Evolutionary conservation across 1,284 basidiomycete genomes (phyloP).

Genomic region (Psilocybe mexicana): DNA sequence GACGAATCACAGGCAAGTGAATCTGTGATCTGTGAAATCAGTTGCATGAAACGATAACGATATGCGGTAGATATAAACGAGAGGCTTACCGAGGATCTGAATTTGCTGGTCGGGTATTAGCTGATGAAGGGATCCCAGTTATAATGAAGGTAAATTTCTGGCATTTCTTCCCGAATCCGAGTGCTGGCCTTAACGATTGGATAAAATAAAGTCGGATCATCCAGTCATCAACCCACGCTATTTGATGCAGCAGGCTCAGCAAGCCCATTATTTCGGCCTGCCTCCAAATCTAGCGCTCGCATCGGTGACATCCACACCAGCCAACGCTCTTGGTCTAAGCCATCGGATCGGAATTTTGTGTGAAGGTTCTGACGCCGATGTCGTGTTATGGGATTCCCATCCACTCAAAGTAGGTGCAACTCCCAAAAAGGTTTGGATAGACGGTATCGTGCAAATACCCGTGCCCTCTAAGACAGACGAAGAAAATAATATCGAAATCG

Average conservation of each 20-base stretch:
- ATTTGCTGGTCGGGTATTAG: slow-evolving; percentile 74
- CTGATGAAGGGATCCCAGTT: slow-evolving; percentile 69
- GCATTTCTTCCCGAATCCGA: neutral
- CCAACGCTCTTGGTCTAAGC: slow-evolving; percentile 67
- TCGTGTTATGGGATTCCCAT: slow-evolving; percentile 70
- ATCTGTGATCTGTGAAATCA: neutral
- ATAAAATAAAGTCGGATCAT: slow-evolving; percentile 50
- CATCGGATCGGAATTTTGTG: slow-evolving; percentile 77
- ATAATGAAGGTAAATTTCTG: slow-evolving; percentile 58
- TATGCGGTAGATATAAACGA: slow-evolving; percentile 58
- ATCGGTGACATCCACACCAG: slow-evolving; percentile 75
- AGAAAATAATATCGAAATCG: slow-evolving; percentile 37
- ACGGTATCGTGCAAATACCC: slow-evolving; percentile 61
- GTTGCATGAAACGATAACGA: neutral
- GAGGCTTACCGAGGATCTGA: slow-evolving; percentile 81
- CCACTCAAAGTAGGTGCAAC: slow-evolving; percentile 70
- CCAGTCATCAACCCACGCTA: slow-evolving; percentile 70
- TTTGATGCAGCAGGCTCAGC: slow-evolving; percentile 79
- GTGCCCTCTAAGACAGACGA: slow-evolving; percentile 39
- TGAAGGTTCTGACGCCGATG: slow-evolving; percentile 52
- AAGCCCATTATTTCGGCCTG: slow-evolving; percentile 76
- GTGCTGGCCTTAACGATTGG: neutral
- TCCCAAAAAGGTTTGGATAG: slow-evolving; percentile 67
- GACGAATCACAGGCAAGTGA: slow-evolving; percentile 46
- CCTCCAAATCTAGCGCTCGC: slow-evolving; percentile 57